Evolutionary conservation across 306 rosid species (phyloP).

Genomic region (Gastrolobium villosum): DNA sequence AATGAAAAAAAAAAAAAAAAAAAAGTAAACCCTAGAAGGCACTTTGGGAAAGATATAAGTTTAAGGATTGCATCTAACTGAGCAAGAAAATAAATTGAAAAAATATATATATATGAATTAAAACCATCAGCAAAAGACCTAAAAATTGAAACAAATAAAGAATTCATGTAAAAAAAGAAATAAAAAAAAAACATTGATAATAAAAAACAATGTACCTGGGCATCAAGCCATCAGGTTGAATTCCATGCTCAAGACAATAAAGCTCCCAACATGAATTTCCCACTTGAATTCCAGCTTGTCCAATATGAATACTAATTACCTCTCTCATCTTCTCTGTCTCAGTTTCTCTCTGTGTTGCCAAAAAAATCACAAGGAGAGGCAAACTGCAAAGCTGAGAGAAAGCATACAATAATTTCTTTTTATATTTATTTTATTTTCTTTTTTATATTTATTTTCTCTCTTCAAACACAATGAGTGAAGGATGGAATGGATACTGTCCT

Average conservation of each 20-base stretch:
- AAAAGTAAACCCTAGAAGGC: background rate
- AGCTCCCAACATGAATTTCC: conserved; percentile 90
- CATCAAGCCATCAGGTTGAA: conserved; percentile 76
- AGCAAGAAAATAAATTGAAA: conserved; percentile 33
- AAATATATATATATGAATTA: background rate
- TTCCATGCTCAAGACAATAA: conserved; percentile 85
- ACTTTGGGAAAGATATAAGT: conserved; percentile 8
- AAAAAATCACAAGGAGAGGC: conserved; percentile 31
- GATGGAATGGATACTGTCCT: too few relatives aligned
- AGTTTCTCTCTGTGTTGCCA: conserved; percentile 22
- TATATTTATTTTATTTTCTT: background rate
- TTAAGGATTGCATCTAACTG: conserved; percentile 7
- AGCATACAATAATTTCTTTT: background rate
- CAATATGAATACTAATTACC: conserved; percentile 75
- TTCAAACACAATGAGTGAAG: conserved; percentile 7
- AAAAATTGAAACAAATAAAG: background rate
- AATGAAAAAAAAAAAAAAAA: background rate
- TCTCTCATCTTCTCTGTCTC: conserved; percentile 65
- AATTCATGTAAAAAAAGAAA: conserved; percentile 4
- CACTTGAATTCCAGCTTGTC: conserved; percentile 88
- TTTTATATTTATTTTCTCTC: conserved; percentile 15
- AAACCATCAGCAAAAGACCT: conserved; percentile 9
- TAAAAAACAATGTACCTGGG: conserved; percentile 62
- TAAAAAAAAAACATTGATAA: background rate
- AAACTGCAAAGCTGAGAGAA: conserved; percentile 2